Percentiles rank a stretch among this genome's conserved stretches.
These are phyloP conservation scores for Beauveria pseudobassiana DNA, from an alignment of 2,329 filamentous ascomycete species.

Conservation along the genomic window DNA sequence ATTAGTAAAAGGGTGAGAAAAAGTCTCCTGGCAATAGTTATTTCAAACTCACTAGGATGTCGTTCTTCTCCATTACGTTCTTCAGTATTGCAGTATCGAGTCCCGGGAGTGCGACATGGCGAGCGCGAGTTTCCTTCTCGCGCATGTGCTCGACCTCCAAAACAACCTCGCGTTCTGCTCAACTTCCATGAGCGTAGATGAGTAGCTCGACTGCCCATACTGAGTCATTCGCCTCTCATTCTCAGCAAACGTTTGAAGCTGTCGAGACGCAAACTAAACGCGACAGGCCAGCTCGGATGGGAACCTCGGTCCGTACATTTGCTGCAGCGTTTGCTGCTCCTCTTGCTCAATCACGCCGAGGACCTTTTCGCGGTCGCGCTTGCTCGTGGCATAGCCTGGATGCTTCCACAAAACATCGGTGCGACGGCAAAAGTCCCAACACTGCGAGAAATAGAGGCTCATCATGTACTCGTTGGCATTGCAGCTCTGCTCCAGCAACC, in stretches of 20 bases:
- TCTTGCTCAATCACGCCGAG: slow-evolving; percentile 30
- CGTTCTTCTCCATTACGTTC: not conserved
- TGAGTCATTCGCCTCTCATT: not conserved
- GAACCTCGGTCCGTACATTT: slow-evolving; percentile 43
- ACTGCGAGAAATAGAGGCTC: slow-evolving; percentile 52
- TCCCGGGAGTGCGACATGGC: slow-evolving; percentile 33
- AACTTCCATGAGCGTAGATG: slow-evolving; percentile 51
- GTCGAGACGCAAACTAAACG: not conserved
- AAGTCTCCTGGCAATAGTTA: not conserved
- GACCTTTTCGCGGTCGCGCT: slow-evolving; percentile 21
- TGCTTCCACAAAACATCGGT: slow-evolving; percentile 39
- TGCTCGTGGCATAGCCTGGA: slow-evolving; percentile 30
- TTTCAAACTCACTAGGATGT: not conserved
- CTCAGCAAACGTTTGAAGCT: not conserved
- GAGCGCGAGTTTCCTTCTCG: slow-evolving; percentile 40
- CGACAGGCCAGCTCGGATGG: not conserved
- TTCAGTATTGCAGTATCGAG: not conserved
- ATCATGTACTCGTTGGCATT: slow-evolving; percentile 50
- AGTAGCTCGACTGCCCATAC: slow-evolving; percentile 19
- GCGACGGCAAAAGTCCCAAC: slow-evolving; percentile 51
- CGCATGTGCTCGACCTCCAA: slow-evolving; percentile 51
- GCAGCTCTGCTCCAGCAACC: slow-evolving; percentile 60
- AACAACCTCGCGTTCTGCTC: slow-evolving; percentile 53
- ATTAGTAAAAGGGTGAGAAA: slow-evolving; percentile 6
- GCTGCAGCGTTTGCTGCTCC: slow-evolving; percentile 49